phyloP scores from a whole-genome alignment of 805 yeast species.

The Kluyveromyces dobzhanskii region DNA sequence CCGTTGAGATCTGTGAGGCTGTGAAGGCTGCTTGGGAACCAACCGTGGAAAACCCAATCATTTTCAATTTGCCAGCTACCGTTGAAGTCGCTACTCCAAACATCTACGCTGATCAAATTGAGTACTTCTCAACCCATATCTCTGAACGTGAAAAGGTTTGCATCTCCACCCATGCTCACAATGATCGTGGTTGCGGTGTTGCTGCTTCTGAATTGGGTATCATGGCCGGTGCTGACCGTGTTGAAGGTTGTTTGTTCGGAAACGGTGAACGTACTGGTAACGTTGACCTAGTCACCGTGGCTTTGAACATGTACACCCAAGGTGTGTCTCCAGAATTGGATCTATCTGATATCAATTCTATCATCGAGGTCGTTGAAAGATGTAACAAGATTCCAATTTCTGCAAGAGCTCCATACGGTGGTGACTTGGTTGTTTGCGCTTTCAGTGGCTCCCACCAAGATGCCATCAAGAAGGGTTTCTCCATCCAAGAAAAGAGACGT shows the following conservation, averaged over 20 bases:
- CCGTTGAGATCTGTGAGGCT: slow-evolving; percentile 71
- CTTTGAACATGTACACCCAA: slow-evolving; percentile 69
- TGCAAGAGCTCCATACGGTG: slow-evolving; percentile 75
- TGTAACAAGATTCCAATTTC: slow-evolving; percentile 71
- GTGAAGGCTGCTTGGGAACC: slow-evolving; percentile 77
- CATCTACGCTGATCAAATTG: slow-evolving; percentile 73
- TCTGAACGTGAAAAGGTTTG: slow-evolving; percentile 63
- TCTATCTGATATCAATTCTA: slow-evolving; percentile 56
- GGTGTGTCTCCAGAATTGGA: slow-evolving; percentile 68
- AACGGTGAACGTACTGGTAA: slow-evolving; percentile 84
- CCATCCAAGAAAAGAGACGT: slow-evolving; percentile 42
- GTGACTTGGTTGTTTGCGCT: slow-evolving; percentile 71
- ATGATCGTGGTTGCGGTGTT: slow-evolving; percentile 78
- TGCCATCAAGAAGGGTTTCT: slow-evolving; percentile 61
- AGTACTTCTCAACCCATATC: slow-evolving; percentile 60
- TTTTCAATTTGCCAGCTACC: slow-evolving; percentile 74
- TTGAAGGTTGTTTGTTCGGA: slow-evolving; percentile 76
- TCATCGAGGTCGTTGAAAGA: slow-evolving; percentile 62
- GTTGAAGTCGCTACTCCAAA: slow-evolving; percentile 73
- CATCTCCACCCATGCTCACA: slow-evolving; percentile 67
- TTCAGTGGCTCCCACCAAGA: slow-evolving; percentile 70
- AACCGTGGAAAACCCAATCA: slow-evolving; percentile 61
- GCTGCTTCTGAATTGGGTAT: slow-evolving; percentile 74
- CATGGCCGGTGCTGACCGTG: slow-evolving; percentile 80
- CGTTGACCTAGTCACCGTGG: slow-evolving; percentile 69